phyloP scores from a whole-genome alignment of 495 filamentous ascomycete species.

The Tuber calosporum region DNA sequence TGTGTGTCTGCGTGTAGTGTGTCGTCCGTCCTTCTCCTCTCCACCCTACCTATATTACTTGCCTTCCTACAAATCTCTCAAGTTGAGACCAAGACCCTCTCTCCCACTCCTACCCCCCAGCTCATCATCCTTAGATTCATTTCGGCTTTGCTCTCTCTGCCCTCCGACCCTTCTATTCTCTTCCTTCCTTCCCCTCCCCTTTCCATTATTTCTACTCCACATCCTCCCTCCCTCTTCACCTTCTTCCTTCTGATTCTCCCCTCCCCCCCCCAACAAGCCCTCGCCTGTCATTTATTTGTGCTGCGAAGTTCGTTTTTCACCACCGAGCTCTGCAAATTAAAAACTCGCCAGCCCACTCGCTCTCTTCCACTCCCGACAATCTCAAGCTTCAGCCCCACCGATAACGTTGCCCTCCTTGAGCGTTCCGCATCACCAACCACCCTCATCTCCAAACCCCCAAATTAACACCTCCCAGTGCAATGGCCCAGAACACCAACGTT shows the following conservation, averaged over 20 bases:
- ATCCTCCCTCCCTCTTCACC: constrained; percentile 17
- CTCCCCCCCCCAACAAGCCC: background rate
- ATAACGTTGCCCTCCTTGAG: constrained; percentile 19
- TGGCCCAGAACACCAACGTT: constrained; percentile 53
- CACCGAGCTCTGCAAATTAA: constrained; percentile 22
- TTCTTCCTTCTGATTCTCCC: constrained; percentile 12
- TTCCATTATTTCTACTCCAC: constrained; percentile 11
- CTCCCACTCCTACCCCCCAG: constrained; percentile 21
- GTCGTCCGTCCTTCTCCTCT: constrained; percentile 1
- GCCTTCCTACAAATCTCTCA: constrained; percentile 5
- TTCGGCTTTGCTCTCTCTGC: constrained; percentile 18
- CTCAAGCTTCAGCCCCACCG: constrained; percentile 24
- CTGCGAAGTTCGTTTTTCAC: constrained; percentile 14
- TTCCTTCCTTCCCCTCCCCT: constrained; percentile 13
- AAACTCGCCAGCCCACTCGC: constrained; percentile 11
- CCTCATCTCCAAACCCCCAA: constrained; percentile 14
- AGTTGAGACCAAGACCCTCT: constrained; percentile 32
- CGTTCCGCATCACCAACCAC: constrained; percentile 18
- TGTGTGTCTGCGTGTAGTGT: background rate
- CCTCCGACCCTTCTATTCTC: constrained; percentile 27
- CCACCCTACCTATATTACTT: constrained; percentile 1
- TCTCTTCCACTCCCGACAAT: constrained; percentile 7
- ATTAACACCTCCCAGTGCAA: constrained; percentile 36
- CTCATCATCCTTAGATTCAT: constrained; percentile 28
- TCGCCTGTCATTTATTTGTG: background rate